phyloP scores from a whole-genome alignment of 1,284 basidiomycete genomes.

The Sporisorium graminicola region DNA sequence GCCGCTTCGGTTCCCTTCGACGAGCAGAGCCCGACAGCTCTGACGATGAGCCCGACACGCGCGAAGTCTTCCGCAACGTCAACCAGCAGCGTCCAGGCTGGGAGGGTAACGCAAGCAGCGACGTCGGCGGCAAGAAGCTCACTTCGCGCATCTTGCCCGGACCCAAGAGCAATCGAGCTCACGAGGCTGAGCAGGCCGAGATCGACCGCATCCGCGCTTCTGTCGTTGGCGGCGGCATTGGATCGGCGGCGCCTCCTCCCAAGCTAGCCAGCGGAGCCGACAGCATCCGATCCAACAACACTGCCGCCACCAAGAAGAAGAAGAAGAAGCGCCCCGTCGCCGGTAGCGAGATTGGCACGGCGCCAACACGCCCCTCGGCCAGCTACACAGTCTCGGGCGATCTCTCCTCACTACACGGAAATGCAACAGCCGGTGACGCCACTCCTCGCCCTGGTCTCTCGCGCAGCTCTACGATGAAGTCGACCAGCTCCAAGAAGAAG shows the following conservation, averaged over 20 bases:
- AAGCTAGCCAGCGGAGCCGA: slow-evolving; percentile 30
- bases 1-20: slow-evolving; percentile 26
- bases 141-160: slow-evolving; percentile 57
- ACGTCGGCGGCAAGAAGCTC: slow-evolving; percentile 53
- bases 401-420: slow-evolving; percentile 40
- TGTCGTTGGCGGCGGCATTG: slow-evolving; percentile 60
- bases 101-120: slow-evolving; percentile 27
- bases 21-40: slow-evolving; percentile 52
- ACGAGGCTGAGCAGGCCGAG: slow-evolving; percentile 40
- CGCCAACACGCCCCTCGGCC: slow-evolving; percentile 52
- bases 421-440: slow-evolving; percentile 8
- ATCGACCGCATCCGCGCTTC: slow-evolving; percentile 59
- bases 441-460: slow-evolving; percentile 31
- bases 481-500: slow-evolving; percentile 59
- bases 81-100: slow-evolving; percentile 55
- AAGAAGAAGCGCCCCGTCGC: slow-evolving; percentile 51
- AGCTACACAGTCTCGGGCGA: slow-evolving; percentile 52
- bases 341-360: slow-evolving; percentile 65
- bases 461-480: slow-evolving; percentile 48
- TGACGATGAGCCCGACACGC: slow-evolving; percentile 60
- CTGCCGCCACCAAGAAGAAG: slow-evolving; percentile 54
- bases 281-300: slow-evolving; percentile 39
- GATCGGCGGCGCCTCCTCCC: not conserved
- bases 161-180: slow-evolving; percentile 49
- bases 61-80: slow-evolving; percentile 60